phyloP scores from a whole-genome alignment of 2,329 filamentous ascomycete species.

The Monosporascus sp. region DNA sequence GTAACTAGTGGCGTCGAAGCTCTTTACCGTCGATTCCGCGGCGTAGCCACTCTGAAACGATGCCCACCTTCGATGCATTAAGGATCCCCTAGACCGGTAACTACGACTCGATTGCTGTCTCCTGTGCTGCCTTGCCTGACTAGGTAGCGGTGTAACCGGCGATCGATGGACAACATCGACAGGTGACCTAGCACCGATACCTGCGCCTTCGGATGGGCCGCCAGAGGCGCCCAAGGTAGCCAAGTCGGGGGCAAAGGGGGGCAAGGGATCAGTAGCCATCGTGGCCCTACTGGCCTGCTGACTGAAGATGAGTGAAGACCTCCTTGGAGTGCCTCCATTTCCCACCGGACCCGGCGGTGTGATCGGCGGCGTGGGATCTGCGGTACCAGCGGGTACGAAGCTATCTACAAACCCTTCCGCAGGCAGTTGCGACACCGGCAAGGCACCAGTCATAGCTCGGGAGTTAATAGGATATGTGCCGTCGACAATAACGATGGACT shows the following conservation, averaged over 20 bases:
- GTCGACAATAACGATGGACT: constrained; percentile 86
- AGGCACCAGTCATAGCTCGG: constrained; percentile 47
- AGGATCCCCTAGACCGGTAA: constrained; percentile 44
- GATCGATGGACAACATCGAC: constrained; percentile 21
- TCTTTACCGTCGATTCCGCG: constrained; percentile 47
- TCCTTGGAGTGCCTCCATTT: constrained; percentile 39
- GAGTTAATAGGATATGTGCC: constrained; percentile 50
- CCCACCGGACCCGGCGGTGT: constrained; percentile 48
- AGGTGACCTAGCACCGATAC: constrained; percentile 26
- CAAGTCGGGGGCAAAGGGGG: constrained; percentile 44
- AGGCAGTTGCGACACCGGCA: constrained; percentile 40
- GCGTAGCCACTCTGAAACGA: constrained; percentile 56
- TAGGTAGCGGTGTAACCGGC: constrained; percentile 29
- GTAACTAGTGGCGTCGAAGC: constrained; percentile 57
- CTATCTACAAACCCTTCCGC: constrained; percentile 50
- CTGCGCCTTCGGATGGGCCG: constrained; percentile 27
- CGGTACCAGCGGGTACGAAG: constrained; percentile 40
- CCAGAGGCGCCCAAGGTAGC: constrained; percentile 30
- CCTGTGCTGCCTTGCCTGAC: constrained; percentile 33
- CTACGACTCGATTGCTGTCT: constrained; percentile 45
- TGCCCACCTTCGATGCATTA: constrained; percentile 50
- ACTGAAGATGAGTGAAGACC: constrained; percentile 52
- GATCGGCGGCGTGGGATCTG: constrained; percentile 55
- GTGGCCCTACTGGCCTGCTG: constrained; percentile 37
- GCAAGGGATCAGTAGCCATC: constrained; percentile 35